These are phyloP conservation scores for Picocystis salinarum DNA, from an alignment of 139 green algal species.

Conservation along the genomic window DNA sequence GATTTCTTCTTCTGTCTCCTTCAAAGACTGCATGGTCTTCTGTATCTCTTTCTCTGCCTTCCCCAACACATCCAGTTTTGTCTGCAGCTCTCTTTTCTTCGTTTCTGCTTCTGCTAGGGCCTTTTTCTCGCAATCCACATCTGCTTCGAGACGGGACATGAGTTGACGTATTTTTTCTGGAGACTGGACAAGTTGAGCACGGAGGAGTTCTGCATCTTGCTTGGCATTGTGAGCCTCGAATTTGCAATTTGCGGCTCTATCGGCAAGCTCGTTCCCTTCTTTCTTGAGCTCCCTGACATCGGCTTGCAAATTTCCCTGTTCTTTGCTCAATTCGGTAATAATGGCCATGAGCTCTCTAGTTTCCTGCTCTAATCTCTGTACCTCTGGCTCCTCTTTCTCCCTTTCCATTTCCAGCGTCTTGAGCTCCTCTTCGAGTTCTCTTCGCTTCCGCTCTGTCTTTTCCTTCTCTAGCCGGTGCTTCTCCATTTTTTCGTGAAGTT, in stretches of 20 bases:
- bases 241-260: constrained; percentile 33
- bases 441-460: neutral
- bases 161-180: neutral
- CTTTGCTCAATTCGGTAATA: constrained; percentile 50
- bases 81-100: constrained; percentile 14
- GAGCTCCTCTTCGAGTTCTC: constrained; percentile 17
- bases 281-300: constrained; percentile 34
- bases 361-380: constrained; percentile 29
- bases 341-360: constrained; percentile 20
- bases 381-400: constrained; percentile 16
- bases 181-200: constrained; percentile 50
- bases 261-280: constrained; percentile 24
- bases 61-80: constrained; percentile 14
- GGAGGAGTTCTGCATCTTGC: constrained; percentile 35
- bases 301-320: constrained; percentile 30
- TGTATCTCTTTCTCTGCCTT: constrained; percentile 4
- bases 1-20: constrained; percentile 20
- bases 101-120: constrained; percentile 17
- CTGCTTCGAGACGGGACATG: constrained; percentile 6
- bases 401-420: constrained; percentile 19
- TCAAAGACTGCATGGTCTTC: neutral
- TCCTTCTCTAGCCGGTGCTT: neutral
- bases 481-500: constrained; percentile 24
- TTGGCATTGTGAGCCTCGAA: constrained; percentile 29
- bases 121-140: constrained; percentile 21